These are phyloP conservation scores for Oenanthe javanica DNA, from an alignment of 140 eudicot genomes.

Conservation along the genomic window DNA sequence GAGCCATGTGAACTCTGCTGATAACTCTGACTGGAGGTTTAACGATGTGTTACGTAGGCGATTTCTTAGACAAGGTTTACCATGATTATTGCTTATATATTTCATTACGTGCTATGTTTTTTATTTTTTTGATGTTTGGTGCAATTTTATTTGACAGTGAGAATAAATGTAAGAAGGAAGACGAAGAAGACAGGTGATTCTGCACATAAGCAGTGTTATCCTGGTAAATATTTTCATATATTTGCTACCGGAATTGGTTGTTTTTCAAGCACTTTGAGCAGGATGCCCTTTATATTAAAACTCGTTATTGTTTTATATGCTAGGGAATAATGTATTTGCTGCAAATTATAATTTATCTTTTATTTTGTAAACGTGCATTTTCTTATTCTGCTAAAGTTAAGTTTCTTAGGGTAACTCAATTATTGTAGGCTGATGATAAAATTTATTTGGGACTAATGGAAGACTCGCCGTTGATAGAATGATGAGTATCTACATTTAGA, in stretches of 20 bases:
- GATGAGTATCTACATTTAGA: not conserved
- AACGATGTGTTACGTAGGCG: conserved; percentile 75
- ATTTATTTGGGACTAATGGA: not conserved
- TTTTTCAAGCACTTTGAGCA: conserved; percentile 1
- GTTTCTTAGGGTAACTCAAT: not conserved
- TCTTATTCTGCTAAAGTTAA: not conserved
- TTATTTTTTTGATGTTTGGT: not conserved
- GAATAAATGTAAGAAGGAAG: conserved; percentile 58
- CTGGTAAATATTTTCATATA: conserved; percentile 29
- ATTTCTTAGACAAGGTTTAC: conserved; percentile 86
- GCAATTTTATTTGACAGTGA: conserved; percentile 36
- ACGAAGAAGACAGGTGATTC: conserved; percentile 35
- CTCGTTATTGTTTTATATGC: not conserved
- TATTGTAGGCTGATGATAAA: not conserved
- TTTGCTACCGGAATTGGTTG: not conserved
- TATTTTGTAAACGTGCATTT: not conserved
- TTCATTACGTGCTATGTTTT: not conserved
- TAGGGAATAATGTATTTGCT: too few relatives aligned
- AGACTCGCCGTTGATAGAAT: not conserved
- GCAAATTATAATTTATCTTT: not conserved
- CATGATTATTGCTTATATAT: not conserved
- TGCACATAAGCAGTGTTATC: conserved; percentile 18
- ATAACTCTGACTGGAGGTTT: conserved; percentile 32
- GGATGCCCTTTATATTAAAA: not conserved
- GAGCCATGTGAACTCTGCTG: conserved; percentile 28